Evolutionary conservation across 192 early-diverging fungal genomes (phyloP).

Genomic region (Podila verticillata): DNA sequence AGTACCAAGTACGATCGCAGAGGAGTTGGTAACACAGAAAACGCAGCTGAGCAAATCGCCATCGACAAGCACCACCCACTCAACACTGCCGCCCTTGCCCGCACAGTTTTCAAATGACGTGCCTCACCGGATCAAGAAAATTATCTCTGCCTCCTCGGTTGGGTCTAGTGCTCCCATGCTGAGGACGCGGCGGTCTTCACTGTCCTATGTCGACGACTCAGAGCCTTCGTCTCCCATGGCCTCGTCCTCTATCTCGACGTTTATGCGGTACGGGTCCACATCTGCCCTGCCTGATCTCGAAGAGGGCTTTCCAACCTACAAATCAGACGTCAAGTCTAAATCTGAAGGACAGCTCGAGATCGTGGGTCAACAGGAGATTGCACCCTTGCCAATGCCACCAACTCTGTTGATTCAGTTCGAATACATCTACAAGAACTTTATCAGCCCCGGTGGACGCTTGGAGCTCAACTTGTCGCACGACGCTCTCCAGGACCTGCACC

Average conservation of each 20-base stretch:
- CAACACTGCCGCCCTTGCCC: slow-evolving; percentile 23
- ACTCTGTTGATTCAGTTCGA: slow-evolving; percentile 44
- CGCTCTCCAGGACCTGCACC: slow-evolving; percentile 25
- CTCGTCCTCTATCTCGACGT: slow-evolving; percentile 15
- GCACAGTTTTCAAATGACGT: slow-evolving; percentile 13
- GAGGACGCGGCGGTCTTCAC: slow-evolving; percentile 15
- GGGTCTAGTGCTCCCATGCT: slow-evolving; percentile 37
- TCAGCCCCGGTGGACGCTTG: slow-evolving; percentile 27
- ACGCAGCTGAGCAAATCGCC: slow-evolving; percentile 5
- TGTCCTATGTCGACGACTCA: slow-evolving; percentile 26
- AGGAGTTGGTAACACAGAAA: background rate
- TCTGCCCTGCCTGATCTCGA: slow-evolving; percentile 25
- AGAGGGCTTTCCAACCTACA: background rate
- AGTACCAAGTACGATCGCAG: background rate
- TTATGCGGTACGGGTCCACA: slow-evolving; percentile 14
- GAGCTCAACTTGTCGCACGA: slow-evolving; percentile 43
- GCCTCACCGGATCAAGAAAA: slow-evolving; percentile 37
- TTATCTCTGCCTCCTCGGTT: slow-evolving; percentile 37
- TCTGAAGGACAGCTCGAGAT: background rate
- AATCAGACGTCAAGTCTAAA: background rate
- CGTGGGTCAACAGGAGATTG: slow-evolving; percentile 2
- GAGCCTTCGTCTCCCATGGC: slow-evolving; percentile 45
- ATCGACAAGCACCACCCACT: slow-evolving; percentile 8
- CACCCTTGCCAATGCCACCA: slow-evolving; percentile 37
- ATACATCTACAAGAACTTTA: slow-evolving; percentile 47